A percentile compares a stretch with the other conserved stretches of the same genome.
Evolutionary conservation across 208 protist species (phyloP).

Genomic region (Leishmania martiniquensis): DNA sequence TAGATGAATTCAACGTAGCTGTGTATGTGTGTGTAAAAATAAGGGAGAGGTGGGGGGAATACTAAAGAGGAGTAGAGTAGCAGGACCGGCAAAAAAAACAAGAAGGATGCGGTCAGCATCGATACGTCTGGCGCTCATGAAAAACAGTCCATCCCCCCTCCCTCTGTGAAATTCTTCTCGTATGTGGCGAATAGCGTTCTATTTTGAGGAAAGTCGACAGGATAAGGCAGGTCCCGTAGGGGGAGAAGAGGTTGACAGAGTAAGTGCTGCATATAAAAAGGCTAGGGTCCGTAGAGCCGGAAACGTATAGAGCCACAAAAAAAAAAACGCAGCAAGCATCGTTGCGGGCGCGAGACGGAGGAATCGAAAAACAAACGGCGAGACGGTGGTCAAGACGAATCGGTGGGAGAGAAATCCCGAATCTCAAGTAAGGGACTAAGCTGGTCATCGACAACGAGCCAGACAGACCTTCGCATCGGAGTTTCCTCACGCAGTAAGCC

Average conservation of each 20-base stretch:
- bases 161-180: background rate
- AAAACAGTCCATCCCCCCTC: background rate
- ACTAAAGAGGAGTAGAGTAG: background rate
- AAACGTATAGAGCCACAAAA: background rate
- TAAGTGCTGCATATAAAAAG: background rate
- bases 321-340: background rate
- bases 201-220: too few species aligned
- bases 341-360: background rate
- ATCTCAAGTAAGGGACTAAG: too few species aligned
- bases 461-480: too few species aligned
- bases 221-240: too few species aligned
- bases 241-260: background rate
- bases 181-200: background rate
- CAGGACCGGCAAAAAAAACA: background rate
- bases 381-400: background rate
- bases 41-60: background rate
- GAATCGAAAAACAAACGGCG: background rate
- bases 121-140: background rate
- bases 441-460: too few species aligned
- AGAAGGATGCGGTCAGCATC: too few species aligned
- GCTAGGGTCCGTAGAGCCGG: background rate
- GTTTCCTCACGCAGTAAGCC: too few species aligned
- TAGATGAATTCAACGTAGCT: background rate
- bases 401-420: too few species aligned
- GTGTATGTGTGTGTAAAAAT: background rate